Evolutionary conservation across 805 yeast species (phyloP).

Genomic region (Lipomyces kockii): DNA sequence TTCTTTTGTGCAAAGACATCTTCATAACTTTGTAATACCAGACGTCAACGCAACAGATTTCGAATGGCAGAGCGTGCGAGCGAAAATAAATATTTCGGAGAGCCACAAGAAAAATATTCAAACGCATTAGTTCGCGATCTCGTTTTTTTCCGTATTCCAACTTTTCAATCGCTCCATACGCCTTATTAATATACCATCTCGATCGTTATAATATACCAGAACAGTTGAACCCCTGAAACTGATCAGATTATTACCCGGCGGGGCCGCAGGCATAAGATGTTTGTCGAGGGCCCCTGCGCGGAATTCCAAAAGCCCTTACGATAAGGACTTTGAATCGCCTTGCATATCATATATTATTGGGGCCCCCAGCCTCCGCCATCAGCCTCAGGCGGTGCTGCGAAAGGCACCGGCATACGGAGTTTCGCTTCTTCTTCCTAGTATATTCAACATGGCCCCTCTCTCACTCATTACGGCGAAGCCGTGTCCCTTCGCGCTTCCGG

Average conservation of each 20-base stretch:
- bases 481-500: slow-evolving; percentile 37
- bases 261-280: background rate
- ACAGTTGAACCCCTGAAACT: background rate
- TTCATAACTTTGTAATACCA: no score
- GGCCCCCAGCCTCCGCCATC: background rate
- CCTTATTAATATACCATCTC: no score
- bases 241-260: background rate
- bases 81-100: no score
- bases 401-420: background rate
- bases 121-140: no score
- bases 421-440: background rate
- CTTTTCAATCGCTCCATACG: no score
- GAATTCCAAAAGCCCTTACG: background rate
- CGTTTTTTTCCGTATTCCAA: no score
- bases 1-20: no score
- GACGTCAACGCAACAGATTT: no score
- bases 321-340: background rate
- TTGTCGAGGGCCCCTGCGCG: background rate
- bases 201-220: no score
- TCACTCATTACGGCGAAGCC: slow-evolving; percentile 27
- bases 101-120: no score
- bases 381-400: background rate
- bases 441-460: slow-evolving; percentile 22
- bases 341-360: background rate
- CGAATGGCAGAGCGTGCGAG: no score